Percentiles rank a stretch among this genome's conserved stretches.
Conservation (phyloP, 805 yeast genomes). For the Debaryomyces hansenii region DNA sequence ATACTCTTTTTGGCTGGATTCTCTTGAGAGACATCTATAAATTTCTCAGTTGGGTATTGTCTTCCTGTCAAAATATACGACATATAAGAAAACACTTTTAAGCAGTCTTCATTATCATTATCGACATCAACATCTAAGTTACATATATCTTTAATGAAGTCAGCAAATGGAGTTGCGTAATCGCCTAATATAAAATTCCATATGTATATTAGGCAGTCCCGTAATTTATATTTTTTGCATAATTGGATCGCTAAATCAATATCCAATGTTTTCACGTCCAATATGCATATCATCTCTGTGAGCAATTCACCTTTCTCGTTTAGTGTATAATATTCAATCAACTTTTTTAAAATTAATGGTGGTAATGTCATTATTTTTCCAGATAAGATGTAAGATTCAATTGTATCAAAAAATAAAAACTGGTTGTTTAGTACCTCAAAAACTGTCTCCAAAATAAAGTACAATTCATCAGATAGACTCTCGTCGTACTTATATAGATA, state of each 20-base stretch:
- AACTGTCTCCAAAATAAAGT: conserved; percentile 39
- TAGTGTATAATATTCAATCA: conserved; percentile 53
- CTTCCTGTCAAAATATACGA: conserved; percentile 73
- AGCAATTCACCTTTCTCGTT: conserved; percentile 46
- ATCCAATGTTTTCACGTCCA: conserved; percentile 70
- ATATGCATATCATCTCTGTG: conserved; percentile 66
- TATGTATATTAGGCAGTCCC: conserved; percentile 66
- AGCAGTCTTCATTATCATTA: conserved; percentile 7
- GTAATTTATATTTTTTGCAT: conserved; percentile 55
- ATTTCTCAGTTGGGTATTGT: conserved; percentile 71
- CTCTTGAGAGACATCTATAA: conserved; percentile 34
- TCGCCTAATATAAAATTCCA: conserved; percentile 74
- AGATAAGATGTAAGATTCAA: conserved; percentile 53
- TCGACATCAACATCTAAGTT: neutral
- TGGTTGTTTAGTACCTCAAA: conserved; percentile 29
- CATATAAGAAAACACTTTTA: conserved; percentile 48
- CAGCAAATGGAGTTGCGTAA: conserved; percentile 67
- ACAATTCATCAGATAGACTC: conserved; percentile 34
- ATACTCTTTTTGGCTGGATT: conserved; percentile 49
- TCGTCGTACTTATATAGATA: conserved; percentile 6
- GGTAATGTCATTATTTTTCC: conserved; percentile 52
- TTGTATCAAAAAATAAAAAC: conserved; percentile 47
- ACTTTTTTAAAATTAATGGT: conserved; percentile 59
- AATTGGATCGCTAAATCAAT: conserved; percentile 71
- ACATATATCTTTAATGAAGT: conserved; percentile 45